Conservation (phyloP, 1,284 basidiomycete species). For the Moesziomyces sp. region DNA sequence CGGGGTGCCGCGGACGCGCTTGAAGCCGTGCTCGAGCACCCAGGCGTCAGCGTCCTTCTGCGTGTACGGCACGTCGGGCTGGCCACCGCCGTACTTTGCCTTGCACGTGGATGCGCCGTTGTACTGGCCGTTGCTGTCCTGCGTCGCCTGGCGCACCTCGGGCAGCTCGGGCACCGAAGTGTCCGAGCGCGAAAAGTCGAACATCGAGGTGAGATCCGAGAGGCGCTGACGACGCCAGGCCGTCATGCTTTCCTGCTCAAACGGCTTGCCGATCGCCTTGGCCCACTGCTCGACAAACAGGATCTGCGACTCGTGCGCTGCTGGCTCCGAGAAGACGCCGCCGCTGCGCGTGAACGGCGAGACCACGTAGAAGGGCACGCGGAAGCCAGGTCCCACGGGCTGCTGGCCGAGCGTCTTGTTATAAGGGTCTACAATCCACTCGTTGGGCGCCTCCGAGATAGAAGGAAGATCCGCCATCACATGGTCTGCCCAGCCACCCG, state of each 20-base stretch:
- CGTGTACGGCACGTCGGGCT: conserved; percentile 4
- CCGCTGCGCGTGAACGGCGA: conserved; percentile 59
- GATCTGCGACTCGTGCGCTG: conserved; percentile 57
- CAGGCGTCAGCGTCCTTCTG: conserved; percentile 6
- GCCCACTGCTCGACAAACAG: conserved; percentile 62
- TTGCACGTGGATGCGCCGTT: conserved; percentile 29
- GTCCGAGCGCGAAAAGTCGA: conserved; percentile 54
- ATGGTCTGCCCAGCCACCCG: conserved; percentile 60
- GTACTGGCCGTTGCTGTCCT: conserved; percentile 35
- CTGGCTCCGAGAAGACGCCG: conserved; percentile 55
- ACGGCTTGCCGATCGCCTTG: conserved; percentile 51
- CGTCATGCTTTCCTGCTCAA: conserved; percentile 46
- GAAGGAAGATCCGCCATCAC: conserved; percentile 31
- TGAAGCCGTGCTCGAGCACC: conserved; percentile 48
- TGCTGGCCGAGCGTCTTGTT: conserved; percentile 31
- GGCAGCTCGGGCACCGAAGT: conserved; percentile 19
- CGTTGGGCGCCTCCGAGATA: conserved; percentile 34
- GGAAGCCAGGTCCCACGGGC: conserved; percentile 59
- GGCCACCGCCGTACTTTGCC: conserved; percentile 58
- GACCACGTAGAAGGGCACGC: conserved; percentile 57
- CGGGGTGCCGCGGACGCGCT: conserved; percentile 48
- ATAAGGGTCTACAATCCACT: conserved; percentile 59
- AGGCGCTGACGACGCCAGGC: conserved; percentile 57
- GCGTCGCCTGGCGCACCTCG: conserved; percentile 18
- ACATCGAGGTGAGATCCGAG: conserved; percentile 52